Percentiles rank a stretch among this genome's conserved stretches.
phyloP scores from a whole-genome alignment of 2,329 filamentous ascomycete species.

The Hypoxylon sp. region DNA sequence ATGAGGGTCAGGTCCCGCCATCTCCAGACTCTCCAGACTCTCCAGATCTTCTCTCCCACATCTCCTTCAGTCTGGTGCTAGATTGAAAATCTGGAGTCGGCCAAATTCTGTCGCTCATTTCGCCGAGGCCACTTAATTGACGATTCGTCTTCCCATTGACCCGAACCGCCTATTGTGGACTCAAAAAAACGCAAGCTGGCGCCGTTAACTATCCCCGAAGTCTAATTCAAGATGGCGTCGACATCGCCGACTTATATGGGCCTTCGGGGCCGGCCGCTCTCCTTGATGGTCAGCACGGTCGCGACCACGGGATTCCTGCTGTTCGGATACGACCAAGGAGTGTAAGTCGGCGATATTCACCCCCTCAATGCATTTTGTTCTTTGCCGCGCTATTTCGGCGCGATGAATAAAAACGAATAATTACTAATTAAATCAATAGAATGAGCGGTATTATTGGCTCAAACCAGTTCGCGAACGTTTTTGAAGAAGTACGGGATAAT shows the following conservation, averaged over 20 bases:
- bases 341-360: slow-evolving; percentile 31
- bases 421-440: slow-evolving; percentile 21
- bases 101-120: slow-evolving; percentile 25
- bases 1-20: slow-evolving; percentile 41
- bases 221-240: slow-evolving; percentile 60
- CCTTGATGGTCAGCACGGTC: slow-evolving; percentile 70
- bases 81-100: slow-evolving; percentile 42
- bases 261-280: slow-evolving; percentile 69
- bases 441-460: slow-evolving; percentile 69
- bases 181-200: slow-evolving; percentile 20
- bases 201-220: slow-evolving; percentile 16
- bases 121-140: slow-evolving; percentile 21
- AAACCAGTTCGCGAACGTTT: slow-evolving; percentile 63
- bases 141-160: slow-evolving; percentile 3
- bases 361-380: not conserved
- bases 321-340: slow-evolving; percentile 69
- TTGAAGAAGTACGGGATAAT: slow-evolving; percentile 59
- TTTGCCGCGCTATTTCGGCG: not conserved
- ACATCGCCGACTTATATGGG: slow-evolving; percentile 65
- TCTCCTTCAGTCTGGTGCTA: slow-evolving; percentile 35
- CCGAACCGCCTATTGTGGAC: slow-evolving; percentile 10
- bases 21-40: slow-evolving; percentile 37
- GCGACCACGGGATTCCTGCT: slow-evolving; percentile 73
- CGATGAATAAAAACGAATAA: slow-evolving; percentile 46
- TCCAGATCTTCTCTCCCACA: slow-evolving; percentile 37